These are phyloP conservation scores for Zopfia rhizophila DNA, from an alignment of 2,329 filamentous ascomycete genomes.

Conservation along the genomic window DNA sequence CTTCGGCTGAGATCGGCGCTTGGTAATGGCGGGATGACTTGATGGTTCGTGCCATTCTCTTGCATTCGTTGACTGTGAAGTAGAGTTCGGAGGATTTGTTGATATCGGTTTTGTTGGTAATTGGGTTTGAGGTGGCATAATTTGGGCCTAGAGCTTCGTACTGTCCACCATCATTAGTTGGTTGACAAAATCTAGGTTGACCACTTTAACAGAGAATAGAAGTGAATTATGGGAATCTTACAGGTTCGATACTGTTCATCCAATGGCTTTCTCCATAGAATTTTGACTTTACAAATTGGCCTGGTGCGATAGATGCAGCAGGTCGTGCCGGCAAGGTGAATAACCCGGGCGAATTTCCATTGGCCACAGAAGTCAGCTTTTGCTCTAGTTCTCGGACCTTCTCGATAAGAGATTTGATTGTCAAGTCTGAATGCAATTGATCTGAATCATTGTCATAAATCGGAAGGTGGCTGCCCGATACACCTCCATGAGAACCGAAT, in stretches of 20 bases:
- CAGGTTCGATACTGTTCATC: conserved; percentile 40
- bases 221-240: conserved; percentile 47
- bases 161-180: no score
- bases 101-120: conserved; percentile 51
- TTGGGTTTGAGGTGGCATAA: not conserved
- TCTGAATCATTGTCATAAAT: not conserved
- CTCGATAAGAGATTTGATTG: conserved; percentile 11
- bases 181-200: no score
- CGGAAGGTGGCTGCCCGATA: conserved; percentile 11
- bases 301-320: conserved; percentile 2
- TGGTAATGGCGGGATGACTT: conserved; percentile 54
- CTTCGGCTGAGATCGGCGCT: conserved; percentile 57
- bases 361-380: not conserved
- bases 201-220: no score
- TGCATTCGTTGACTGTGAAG: conserved; percentile 58
- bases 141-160: not conserved
- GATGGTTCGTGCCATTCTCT: conserved; percentile 63
- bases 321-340: not conserved
- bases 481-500: conserved; percentile 19
- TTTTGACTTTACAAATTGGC: conserved; percentile 60
- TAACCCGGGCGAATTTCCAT: not conserved
- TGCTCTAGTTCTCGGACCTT: conserved; percentile 21
- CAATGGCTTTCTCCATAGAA: conserved; percentile 68
- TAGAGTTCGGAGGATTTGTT: conserved; percentile 38
- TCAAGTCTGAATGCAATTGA: not conserved